phyloP scores from a whole-genome alignment of 805 yeast species.

The Candida broadrunensis region DNA sequence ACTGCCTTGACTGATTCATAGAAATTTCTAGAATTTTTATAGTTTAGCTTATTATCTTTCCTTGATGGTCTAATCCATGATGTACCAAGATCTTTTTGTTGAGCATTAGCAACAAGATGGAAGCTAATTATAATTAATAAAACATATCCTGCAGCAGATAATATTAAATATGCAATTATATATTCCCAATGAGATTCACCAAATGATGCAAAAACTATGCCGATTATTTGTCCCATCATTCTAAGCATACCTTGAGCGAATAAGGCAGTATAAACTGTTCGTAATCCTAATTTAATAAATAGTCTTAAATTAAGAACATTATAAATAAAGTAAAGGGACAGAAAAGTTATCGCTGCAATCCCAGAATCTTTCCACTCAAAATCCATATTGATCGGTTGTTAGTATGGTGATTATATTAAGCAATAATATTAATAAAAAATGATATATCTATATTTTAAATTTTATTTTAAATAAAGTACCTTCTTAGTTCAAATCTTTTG shows the following conservation, averaged over 20 bases:
- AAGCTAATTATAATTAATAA: slow-evolving; percentile 26
- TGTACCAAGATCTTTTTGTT: slow-evolving; percentile 16
- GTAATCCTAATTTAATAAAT: slow-evolving; percentile 16
- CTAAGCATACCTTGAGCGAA: slow-evolving; percentile 26
- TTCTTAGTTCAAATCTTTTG: too few relatives aligned
- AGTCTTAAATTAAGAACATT: slow-evolving; percentile 13
- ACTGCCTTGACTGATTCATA: neutral
- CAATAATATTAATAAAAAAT: too few relatives aligned
- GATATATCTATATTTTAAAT: too few relatives aligned
- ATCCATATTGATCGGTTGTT: slow-evolving; percentile 6
- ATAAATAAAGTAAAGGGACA: slow-evolving; percentile 25
- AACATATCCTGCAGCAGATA: slow-evolving; percentile 39
- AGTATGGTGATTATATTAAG: too few relatives aligned
- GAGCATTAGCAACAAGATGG: slow-evolving; percentile 24
- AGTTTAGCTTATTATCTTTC: slow-evolving; percentile 4
- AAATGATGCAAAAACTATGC: slow-evolving; percentile 28
- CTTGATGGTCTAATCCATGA: slow-evolving; percentile 21
- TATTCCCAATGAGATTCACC: slow-evolving; percentile 28
- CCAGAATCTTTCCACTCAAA: slow-evolving; percentile 21
- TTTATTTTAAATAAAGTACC: too few relatives aligned
- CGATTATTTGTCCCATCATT: slow-evolving; percentile 31
- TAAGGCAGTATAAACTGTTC: slow-evolving; percentile 19
- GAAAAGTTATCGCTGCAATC: slow-evolving; percentile 31
- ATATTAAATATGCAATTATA: slow-evolving; percentile 36
- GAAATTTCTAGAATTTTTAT: neutral